A percentile compares a stretch with the other conserved stretches of the same genome.
phyloP scores from a whole-genome alignment of 805 yeast genomes.

The Nakazawaea wyomingensis region DNA sequence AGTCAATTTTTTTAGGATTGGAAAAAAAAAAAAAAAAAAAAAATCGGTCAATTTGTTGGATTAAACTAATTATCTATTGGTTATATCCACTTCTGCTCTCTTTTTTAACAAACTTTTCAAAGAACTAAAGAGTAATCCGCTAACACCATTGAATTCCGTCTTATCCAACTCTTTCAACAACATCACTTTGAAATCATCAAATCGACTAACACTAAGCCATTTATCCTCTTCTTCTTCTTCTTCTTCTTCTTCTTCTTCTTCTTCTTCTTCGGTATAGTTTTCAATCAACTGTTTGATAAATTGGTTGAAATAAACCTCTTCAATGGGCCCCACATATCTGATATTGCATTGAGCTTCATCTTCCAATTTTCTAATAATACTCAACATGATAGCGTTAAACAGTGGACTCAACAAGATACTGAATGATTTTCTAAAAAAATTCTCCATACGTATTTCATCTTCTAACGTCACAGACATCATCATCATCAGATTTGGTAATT shows the following conservation, averaged over 20 bases:
- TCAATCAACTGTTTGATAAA: conserved; percentile 26
- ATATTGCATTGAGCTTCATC: conserved; percentile 30
- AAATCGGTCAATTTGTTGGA: too few relatives aligned
- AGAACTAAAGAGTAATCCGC: conserved; percentile 47
- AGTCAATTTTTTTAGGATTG: too few relatives aligned
- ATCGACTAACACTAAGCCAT: conserved; percentile 33
- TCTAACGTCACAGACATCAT: not conserved
- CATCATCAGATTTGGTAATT: conserved; percentile 19
- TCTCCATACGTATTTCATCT: conserved; percentile 3
- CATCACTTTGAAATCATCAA: conserved; percentile 40
- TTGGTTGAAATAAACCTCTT: conserved; percentile 33
- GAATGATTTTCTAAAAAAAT: conserved; percentile 17
- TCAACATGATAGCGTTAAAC: conserved; percentile 39
- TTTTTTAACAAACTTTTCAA: conserved; percentile 41
- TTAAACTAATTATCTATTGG: not conserved
- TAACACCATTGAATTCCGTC: conserved; percentile 43
- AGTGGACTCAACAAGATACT: conserved; percentile 48
- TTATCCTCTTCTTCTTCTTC: not conserved
- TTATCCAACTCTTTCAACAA: conserved; percentile 36
- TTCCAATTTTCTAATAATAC: conserved; percentile 41
- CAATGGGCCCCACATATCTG: conserved; percentile 50
- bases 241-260: not conserved
- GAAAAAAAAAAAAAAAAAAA: too few relatives aligned
- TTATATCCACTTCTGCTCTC: too few relatives aligned
- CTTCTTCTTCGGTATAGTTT: not conserved